Percentiles rank a stretch among this genome's conserved stretches.
These are phyloP conservation scores for Alternaria hordeiaustralica DNA, from an alignment of 2,329 filamentous ascomycete species.

Conservation along the genomic window DNA sequence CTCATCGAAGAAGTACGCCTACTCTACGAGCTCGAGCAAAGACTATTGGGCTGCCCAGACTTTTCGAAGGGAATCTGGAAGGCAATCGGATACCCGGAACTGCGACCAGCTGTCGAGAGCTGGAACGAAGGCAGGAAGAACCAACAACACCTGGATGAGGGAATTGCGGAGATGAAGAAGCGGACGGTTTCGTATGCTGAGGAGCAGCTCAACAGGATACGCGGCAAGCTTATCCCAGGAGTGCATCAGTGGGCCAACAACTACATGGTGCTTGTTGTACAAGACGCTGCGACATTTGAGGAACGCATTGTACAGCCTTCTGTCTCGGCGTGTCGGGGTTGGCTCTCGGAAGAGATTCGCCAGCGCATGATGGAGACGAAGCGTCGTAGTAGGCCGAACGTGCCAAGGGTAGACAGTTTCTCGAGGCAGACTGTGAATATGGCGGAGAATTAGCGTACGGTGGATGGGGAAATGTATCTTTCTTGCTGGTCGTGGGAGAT, in stretches of 20 bases:
- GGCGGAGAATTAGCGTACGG: background rate
- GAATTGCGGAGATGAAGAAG: background rate
- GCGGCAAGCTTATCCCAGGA: background rate
- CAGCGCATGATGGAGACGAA: background rate
- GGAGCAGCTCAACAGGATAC: background rate
- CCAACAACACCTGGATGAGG: background rate
- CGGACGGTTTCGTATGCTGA: background rate
- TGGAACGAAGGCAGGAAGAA: background rate
- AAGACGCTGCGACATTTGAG: background rate
- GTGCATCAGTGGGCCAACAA: background rate
- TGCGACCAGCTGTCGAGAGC: background rate
- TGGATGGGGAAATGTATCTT: background rate
- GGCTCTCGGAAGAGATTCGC: background rate
- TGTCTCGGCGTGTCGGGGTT: background rate
- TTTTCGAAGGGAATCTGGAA: background rate
- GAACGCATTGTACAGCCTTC: background rate
- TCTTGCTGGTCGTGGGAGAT: background rate
- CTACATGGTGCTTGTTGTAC: background rate
- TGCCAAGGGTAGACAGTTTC: background rate
- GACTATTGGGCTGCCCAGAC: background rate
- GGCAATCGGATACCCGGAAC: background rate
- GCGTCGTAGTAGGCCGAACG: background rate
- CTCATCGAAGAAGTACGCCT: background rate
- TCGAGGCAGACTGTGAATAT: background rate
- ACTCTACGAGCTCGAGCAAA: background rate